Evolutionary conservation across 208 protist species (phyloP).

Genomic region (Borovskyia barvae): DNA sequence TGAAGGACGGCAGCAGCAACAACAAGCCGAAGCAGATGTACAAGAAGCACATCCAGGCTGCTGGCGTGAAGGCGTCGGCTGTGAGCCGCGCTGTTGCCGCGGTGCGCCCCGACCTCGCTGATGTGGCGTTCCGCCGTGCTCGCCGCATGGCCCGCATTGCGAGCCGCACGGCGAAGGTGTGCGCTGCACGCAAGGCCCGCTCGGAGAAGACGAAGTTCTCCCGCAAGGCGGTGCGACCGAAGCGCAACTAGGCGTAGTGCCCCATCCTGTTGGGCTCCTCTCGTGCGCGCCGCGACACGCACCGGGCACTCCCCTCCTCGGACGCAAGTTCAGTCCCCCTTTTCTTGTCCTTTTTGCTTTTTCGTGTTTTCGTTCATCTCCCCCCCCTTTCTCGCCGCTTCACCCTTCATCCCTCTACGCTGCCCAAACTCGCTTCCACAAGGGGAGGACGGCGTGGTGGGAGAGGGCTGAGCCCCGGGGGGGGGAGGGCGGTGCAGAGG

Average conservation of each 20-base stretch:
- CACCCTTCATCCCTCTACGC: too few relatives aligned
- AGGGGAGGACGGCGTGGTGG: too few relatives aligned
- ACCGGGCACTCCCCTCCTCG: not conserved
- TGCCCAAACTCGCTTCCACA: too few relatives aligned
- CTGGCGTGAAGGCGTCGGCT: slow-evolving; percentile 70
- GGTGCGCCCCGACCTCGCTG: slow-evolving; percentile 79
- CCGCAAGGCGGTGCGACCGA: slow-evolving; percentile 73
- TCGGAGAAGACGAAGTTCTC: slow-evolving; percentile 71
- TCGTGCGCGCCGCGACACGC: too few relatives aligned
- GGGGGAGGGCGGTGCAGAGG: too few relatives aligned
- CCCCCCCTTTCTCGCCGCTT: too few relatives aligned
- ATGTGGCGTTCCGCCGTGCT: slow-evolving; percentile 78
- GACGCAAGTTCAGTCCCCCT: not conserved
- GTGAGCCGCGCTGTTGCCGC: slow-evolving; percentile 70
- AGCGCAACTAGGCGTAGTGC: slow-evolving; percentile 49
- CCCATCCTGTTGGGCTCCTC: too few relatives aligned
- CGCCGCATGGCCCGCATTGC: slow-evolving; percentile 63
- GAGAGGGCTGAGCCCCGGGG: too few relatives aligned
- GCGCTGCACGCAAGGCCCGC: slow-evolving; percentile 75
- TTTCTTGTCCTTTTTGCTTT: not conserved
- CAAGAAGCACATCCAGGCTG: slow-evolving; percentile 61
- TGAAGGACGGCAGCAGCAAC: slow-evolving; percentile 65
- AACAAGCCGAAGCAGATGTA: slow-evolving; percentile 84
- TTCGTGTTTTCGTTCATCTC: not conserved
- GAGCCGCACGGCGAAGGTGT: slow-evolving; percentile 62